These are phyloP conservation scores for Xylaria digitata DNA, from an alignment of 2,329 filamentous ascomycete species.

Conservation along the genomic window DNA sequence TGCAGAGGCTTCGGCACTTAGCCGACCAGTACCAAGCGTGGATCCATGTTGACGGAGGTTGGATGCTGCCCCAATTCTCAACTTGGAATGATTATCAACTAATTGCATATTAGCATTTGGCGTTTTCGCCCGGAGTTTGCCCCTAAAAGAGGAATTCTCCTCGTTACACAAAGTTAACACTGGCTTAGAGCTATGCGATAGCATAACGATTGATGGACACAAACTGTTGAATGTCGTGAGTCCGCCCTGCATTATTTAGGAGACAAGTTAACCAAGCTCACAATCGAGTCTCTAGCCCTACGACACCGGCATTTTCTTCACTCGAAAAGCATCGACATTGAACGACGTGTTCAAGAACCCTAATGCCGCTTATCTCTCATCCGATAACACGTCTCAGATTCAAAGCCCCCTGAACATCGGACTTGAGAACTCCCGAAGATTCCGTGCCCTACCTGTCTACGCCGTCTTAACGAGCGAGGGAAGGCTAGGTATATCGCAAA, in stretches of 20 bases:
- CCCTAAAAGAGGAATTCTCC: conserved; percentile 66
- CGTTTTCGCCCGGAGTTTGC: conserved; percentile 77
- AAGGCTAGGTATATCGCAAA: conserved; percentile 71
- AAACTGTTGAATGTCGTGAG: conserved; percentile 89
- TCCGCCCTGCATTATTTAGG: conserved; percentile 33
- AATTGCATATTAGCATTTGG: conserved; percentile 73
- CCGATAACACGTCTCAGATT: conserved; percentile 59
- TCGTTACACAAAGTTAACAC: conserved; percentile 61
- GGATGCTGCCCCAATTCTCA: conserved; percentile 40
- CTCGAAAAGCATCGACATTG: conserved; percentile 68
- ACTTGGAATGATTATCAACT: conserved; percentile 9
- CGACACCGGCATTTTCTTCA: conserved; percentile 91
- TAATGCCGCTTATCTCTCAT: conserved; percentile 82
- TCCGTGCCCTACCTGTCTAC: conserved; percentile 91
- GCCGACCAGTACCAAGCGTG: conserved; percentile 81
- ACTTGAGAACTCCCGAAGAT: conserved; percentile 90
- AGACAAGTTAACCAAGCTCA: conserved; percentile 7
- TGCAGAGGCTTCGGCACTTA: conserved; percentile 71
- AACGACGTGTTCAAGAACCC: conserved; percentile 80
- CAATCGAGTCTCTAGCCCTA: conserved; percentile 70
- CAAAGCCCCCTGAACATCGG: conserved; percentile 88
- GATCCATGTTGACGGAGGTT: conserved; percentile 87
- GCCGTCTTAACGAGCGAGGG: conserved; percentile 82
- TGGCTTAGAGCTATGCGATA: conserved; percentile 85
- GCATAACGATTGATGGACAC: conserved; percentile 86